Percentiles rank a stretch among this genome's conserved stretches.
phyloP scores from a whole-genome alignment of 192 early-diverging fungal species.

The Backusella parvicylindrica region DNA sequence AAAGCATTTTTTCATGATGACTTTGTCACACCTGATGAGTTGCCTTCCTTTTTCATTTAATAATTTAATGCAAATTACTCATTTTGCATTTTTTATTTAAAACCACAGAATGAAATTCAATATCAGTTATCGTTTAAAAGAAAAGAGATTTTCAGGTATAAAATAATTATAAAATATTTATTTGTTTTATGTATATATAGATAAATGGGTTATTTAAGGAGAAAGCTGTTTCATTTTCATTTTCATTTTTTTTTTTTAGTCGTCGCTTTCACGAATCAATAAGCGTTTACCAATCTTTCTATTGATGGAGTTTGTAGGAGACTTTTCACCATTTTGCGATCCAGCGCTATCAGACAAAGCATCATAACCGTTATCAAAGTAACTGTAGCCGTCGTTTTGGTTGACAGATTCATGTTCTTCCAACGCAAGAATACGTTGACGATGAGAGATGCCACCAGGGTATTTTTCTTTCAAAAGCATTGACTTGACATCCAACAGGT shows the following conservation, averaged over 20 bases:
- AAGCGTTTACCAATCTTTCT: slow-evolving; percentile 28
- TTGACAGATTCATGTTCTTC: slow-evolving; percentile 20
- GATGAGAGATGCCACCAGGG: slow-evolving; percentile 24
- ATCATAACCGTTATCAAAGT: slow-evolving; percentile 42
- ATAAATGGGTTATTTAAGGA: not conserved
- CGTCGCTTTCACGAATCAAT: slow-evolving; percentile 18
- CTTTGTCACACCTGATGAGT: not conserved
- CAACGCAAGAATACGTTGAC: slow-evolving; percentile 27
- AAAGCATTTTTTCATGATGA: not conserved
- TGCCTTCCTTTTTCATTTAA: not conserved
- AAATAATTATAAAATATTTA: not conserved
- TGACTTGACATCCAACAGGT: slow-evolving; percentile 34
- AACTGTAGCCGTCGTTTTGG: slow-evolving; percentile 37
- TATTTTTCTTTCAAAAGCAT: slow-evolving; percentile 37
- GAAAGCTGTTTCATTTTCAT: not conserved
- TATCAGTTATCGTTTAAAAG: not conserved
- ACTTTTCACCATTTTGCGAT: slow-evolving; percentile 11
- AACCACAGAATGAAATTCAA: too few species aligned
- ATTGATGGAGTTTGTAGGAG: not conserved
- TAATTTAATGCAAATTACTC: too few species aligned
- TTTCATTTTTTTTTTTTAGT: not conserved
- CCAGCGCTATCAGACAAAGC: not conserved
- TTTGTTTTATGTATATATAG: too few species aligned
- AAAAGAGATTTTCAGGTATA: not conserved
- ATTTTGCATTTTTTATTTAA: too few species aligned